Evolutionary conservation across 768 basidiomycete species (phyloP), one percentile per base, ranked within the genome.

Genomic region (Collybia sordida): DNA sequence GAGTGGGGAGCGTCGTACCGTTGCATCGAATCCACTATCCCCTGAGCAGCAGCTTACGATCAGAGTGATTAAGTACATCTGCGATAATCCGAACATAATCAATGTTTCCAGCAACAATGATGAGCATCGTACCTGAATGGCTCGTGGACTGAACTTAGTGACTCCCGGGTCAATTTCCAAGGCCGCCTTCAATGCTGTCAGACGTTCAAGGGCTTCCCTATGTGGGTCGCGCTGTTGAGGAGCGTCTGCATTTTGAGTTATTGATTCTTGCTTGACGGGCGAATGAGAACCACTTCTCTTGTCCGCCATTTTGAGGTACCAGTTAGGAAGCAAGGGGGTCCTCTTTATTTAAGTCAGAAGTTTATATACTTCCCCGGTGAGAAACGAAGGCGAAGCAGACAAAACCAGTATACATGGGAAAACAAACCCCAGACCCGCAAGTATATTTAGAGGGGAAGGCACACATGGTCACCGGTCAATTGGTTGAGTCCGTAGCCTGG

Each of bases 11-110:
- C 11, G 11, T 12, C 74, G 22, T 47, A 77, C 77, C 35, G 80
- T 80, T 7, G 74, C 74, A 59, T 81, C 80, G 52, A 81, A 79
- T 6, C 79, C 79, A 51, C 69, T 75, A 59, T 78, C 77, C 21
- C 77, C 75, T 3, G 76, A 72, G 57, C 78, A 79, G 56, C 71
- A 78, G 50, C 74, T 77, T 12, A 71, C 70, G 14, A 73, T 63
- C 31, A 79, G 59, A 22, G 75, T 74, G 40, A 77, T 64, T 39
- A 78, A 59, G 45, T 78, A 78, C 60, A 77, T 62, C 75, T 75
- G 53, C 22, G 6, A 50, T 15, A 27, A 21, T 1, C 27, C 28
- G 11, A 43, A 41, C 25, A 44, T 25, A 31, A 17, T 17, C 9
- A 14, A 31, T 14, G 31, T 31, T 14, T 6, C 14, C 31, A 14